Evolutionary conservation across 495 filamentous ascomycete genomes (phyloP).

Genomic region (Podospora appendiculata): DNA sequence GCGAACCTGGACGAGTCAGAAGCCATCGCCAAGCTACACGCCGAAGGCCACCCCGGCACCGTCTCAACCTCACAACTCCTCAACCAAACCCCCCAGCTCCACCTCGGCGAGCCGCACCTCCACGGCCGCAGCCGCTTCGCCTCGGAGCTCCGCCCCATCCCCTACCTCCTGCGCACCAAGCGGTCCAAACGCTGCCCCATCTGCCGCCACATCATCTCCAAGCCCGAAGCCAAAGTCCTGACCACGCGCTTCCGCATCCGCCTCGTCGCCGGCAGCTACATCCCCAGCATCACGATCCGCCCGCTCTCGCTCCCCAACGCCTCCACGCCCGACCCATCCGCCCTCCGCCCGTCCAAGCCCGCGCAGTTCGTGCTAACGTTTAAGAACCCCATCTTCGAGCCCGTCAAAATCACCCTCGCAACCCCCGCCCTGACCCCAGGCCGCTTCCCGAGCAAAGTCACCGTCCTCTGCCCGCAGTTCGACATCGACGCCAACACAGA

Average conservation of each 20-base stretch:
- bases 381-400: slow-evolving; percentile 89
- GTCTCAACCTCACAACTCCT: slow-evolving; percentile 23
- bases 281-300: slow-evolving; percentile 69
- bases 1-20: slow-evolving; percentile 43
- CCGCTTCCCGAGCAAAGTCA: slow-evolving; percentile 67
- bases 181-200: slow-evolving; percentile 85
- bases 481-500: slow-evolving; percentile 92
- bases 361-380: slow-evolving; percentile 81
- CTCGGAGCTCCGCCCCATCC: slow-evolving; percentile 67
- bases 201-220: slow-evolving; percentile 91
- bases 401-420: slow-evolving; percentile 76
- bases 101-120: slow-evolving; percentile 33
- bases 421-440: slow-evolving; percentile 79
- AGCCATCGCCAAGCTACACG: slow-evolving; percentile 37
- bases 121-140: slow-evolving; percentile 46
- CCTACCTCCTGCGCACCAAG: slow-evolving; percentile 78
- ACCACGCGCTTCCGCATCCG: slow-evolving; percentile 84
- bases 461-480: slow-evolving; percentile 90
- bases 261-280: slow-evolving; percentile 80
- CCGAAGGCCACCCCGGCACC: slow-evolving; percentile 34
- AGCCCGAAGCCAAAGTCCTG: slow-evolving; percentile 83
- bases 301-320: slow-evolving; percentile 46
- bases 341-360: slow-evolving; percentile 58
- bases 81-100: slow-evolving; percentile 38
- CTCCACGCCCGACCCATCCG: slow-evolving; percentile 4